Percentiles rank a stretch among this genome's conserved stretches.
These are phyloP conservation scores for Annulohypoxylon bovei DNA, from an alignment of 495 filamentous ascomycete species.

Conservation along the genomic window DNA sequence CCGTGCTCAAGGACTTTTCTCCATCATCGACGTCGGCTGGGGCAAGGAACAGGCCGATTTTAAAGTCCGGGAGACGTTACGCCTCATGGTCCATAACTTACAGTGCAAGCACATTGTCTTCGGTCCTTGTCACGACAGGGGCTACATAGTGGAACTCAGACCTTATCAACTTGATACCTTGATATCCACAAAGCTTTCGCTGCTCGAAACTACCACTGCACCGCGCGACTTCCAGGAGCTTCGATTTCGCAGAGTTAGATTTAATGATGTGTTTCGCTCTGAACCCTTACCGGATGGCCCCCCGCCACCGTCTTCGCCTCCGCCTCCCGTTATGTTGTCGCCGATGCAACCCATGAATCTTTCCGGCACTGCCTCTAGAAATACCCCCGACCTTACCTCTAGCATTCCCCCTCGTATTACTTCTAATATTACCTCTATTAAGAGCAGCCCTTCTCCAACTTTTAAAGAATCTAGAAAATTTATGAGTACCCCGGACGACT, in stretches of 20 bases:
- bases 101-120: constrained; percentile 76
- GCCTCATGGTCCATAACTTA: constrained; percentile 65
- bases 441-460: not conserved
- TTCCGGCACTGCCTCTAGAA: not conserved
- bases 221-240: constrained; percentile 47
- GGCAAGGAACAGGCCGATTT: constrained; percentile 69
- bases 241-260: constrained; percentile 39
- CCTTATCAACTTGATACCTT: constrained; percentile 44
- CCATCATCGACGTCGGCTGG: constrained; percentile 70
- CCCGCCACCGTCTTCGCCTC: not conserved
- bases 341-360: constrained; percentile 4
- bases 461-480: constrained; percentile 4
- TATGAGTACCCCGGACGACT: not conserved
- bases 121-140: constrained; percentile 69
- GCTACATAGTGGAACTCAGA: constrained; percentile 63
- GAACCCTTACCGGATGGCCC: constrained; percentile 36
- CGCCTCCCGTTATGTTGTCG: not conserved
- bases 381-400: not conserved
- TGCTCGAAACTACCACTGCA: constrained; percentile 51
- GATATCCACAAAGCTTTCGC: constrained; percentile 30
- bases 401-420: no score
- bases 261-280: constrained; percentile 51
- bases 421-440: not conserved
- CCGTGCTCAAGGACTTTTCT: constrained; percentile 66
- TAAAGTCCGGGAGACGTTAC: constrained; percentile 62